phyloP scores from a whole-genome alignment of 768 basidiomycete species.

The Mrakia frigida region DNA sequence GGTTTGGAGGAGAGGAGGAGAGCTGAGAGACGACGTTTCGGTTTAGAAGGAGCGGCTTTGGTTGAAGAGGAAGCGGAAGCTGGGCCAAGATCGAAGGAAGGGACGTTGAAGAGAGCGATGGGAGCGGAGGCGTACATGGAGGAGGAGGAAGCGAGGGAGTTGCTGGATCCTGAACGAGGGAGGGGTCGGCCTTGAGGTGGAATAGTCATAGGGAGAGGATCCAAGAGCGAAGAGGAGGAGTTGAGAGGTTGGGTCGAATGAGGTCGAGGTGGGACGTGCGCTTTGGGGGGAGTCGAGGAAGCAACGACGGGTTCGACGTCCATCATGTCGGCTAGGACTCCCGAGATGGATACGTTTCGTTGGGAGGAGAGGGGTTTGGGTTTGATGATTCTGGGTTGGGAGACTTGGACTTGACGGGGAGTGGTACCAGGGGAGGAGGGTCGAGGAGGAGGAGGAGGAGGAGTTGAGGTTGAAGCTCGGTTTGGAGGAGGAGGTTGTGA shows the following conservation, averaged over 20 bases:
- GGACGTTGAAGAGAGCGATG: slow-evolving; percentile 22
- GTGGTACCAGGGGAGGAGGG: background rate
- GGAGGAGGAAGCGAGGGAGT: background rate
- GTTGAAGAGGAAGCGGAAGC: background rate
- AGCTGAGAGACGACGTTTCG: slow-evolving; percentile 17
- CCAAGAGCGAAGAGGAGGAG: slow-evolving; percentile 9
- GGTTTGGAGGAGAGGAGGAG: slow-evolving; percentile 3
- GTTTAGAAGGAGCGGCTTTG: background rate
- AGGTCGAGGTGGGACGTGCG: slow-evolving; percentile 7
- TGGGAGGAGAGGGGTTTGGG: background rate
- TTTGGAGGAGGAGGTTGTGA: background rate
- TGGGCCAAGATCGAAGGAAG: slow-evolving; percentile 4
- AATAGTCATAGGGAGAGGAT: background rate
- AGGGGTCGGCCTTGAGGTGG: background rate
- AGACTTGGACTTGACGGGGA: background rate
- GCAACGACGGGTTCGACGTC: background rate
- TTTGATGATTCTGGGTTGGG: background rate
- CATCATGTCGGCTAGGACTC: slow-evolving; percentile 10
- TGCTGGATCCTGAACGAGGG: background rate
- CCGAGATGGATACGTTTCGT: background rate
- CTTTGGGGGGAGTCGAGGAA: background rate
- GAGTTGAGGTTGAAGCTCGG: background rate
- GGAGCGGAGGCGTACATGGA: slow-evolving; percentile 1
- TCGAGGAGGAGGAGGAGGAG: background rate
- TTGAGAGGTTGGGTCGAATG: slow-evolving; percentile 22